Percentiles rank a stretch among this genome's conserved stretches.
Evolutionary conservation across 768 basidiomycete species (phyloP).

Genomic region (Phanerochaete sordida): DNA sequence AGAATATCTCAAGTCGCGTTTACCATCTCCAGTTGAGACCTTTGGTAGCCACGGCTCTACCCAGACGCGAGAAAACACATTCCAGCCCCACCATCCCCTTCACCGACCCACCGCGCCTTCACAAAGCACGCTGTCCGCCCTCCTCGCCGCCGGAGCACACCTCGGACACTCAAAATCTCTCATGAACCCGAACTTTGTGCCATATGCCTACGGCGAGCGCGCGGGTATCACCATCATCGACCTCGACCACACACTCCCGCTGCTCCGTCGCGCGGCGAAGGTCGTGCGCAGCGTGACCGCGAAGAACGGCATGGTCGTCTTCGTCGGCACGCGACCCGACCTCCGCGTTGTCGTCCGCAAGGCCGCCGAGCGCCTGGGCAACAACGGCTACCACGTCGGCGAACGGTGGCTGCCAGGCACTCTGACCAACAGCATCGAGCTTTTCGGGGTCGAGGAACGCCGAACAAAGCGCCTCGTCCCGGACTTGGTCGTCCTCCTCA

Average conservation of each 20-base stretch:
- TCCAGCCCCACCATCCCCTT: slow-evolving; percentile 68
- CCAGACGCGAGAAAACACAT: slow-evolving; percentile 62
- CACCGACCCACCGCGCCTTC: slow-evolving; percentile 56
- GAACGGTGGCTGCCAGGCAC: slow-evolving; percentile 96
- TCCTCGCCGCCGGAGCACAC: slow-evolving; percentile 91
- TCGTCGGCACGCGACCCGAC: slow-evolving; percentile 86
- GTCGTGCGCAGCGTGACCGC: slow-evolving; percentile 80
- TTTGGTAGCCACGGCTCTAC: slow-evolving; percentile 77
- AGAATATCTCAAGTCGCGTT: slow-evolving; percentile 2
- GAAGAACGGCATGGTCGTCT: slow-evolving; percentile 80
- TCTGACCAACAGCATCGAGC: slow-evolving; percentile 78
- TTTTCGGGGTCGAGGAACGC: slow-evolving; percentile 61
- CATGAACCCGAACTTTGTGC: slow-evolving; percentile 86
- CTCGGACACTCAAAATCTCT: slow-evolving; percentile 84
- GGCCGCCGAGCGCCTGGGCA: slow-evolving; percentile 68
- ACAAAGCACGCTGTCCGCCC: slow-evolving; percentile 79
- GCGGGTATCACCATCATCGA: slow-evolving; percentile 91
- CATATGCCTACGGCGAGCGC: slow-evolving; percentile 91
- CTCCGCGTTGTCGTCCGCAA: slow-evolving; percentile 69
- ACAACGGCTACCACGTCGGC: slow-evolving; percentile 80
- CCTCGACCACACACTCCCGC: slow-evolving; percentile 88
- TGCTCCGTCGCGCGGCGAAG: slow-evolving; percentile 86
- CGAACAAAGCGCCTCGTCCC: slow-evolving; percentile 60
- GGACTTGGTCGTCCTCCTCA: slow-evolving; percentile 88
- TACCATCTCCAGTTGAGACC: slow-evolving; percentile 44